Conservation (phyloP, 805 yeast genomes). For the Nakazawaea laoshanensis region DNA sequence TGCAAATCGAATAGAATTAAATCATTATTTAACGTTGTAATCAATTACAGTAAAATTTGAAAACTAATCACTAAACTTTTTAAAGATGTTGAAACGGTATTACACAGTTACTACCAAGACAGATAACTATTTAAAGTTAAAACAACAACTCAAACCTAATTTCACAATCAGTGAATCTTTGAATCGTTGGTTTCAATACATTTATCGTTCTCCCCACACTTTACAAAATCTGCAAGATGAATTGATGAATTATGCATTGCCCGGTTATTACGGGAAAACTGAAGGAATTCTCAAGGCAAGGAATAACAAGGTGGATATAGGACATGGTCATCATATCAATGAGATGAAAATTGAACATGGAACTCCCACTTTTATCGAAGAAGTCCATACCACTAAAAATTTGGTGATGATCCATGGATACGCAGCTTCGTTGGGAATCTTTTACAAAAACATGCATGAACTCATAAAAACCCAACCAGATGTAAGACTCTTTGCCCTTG, state of each 20-base stretch:
- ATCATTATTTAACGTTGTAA: no score
- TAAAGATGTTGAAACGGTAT: no score
- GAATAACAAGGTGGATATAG: slow-evolving; percentile 5
- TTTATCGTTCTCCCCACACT: background rate
- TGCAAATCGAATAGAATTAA: slow-evolving; percentile 8
- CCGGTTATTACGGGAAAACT: slow-evolving; percentile 5
- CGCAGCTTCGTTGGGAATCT: slow-evolving; percentile 49
- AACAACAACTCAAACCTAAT: slow-evolving; percentile 4
- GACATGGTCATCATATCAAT: slow-evolving; percentile 14
- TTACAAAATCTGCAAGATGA: slow-evolving; percentile 5
- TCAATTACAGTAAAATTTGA: no score
- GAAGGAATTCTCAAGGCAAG: slow-evolving; percentile 3
- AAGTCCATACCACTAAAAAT: slow-evolving; percentile 17
- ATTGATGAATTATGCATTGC: slow-evolving; percentile 4
- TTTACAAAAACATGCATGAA: slow-evolving; percentile 42
- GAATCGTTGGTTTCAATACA: slow-evolving; percentile 3
- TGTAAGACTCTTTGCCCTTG: slow-evolving; percentile 30
- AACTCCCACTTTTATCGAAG: background rate
- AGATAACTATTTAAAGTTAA: background rate
- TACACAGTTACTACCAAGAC: slow-evolving; percentile 1
- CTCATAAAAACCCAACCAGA: slow-evolving; percentile 24
- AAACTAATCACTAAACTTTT: no score
- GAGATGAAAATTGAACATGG: slow-evolving; percentile 19
- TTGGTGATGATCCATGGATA: slow-evolving; percentile 49
- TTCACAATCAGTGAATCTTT: slow-evolving; percentile 1